Conservation (phyloP, 176 grass and related monocot species). For the Calamus simplicifolius region DNA sequence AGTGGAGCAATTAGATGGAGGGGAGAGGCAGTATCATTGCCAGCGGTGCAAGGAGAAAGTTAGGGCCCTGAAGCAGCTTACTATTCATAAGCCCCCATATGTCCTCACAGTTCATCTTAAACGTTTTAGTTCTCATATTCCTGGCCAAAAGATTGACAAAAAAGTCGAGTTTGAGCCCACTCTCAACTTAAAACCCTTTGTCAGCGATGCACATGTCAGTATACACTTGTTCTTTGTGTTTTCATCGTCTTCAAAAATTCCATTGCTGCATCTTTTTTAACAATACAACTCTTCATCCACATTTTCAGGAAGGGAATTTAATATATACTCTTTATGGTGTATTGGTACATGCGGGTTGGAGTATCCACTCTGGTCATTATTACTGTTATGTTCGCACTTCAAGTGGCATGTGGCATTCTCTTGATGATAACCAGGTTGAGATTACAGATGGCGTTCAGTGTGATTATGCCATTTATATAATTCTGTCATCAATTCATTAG, state of each 20-base stretch:
- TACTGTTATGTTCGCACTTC: slow-evolving; percentile 95
- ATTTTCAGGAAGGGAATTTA: slow-evolving; percentile 50
- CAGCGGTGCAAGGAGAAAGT: slow-evolving; percentile 91
- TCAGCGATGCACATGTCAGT: slow-evolving; percentile 78
- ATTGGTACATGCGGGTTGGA: slow-evolving; percentile 89
- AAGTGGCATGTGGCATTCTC: slow-evolving; percentile 96
- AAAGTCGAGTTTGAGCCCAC: slow-evolving; percentile 67
- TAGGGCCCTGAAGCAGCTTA: slow-evolving; percentile 72
- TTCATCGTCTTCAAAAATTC: not conserved
- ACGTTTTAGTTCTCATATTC: slow-evolving; percentile 74
- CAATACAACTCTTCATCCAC: not conserved
- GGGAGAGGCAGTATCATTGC: slow-evolving; percentile 79
- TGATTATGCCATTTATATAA: too few species aligned
- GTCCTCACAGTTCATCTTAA: slow-evolving; percentile 92
- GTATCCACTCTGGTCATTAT: slow-evolving; percentile 90
- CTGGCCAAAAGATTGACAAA: slow-evolving; percentile 88
- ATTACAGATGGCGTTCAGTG: not conserved
- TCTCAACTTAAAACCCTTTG: slow-evolving; percentile 79
- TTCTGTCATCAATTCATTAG: too few species aligned
- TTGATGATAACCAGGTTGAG: slow-evolving; percentile 94
- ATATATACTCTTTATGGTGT: slow-evolving; percentile 96
- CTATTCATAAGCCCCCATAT: slow-evolving; percentile 71
- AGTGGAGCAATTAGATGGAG: slow-evolving; percentile 73
- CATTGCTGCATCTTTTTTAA: not conserved
- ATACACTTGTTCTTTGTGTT: slow-evolving; percentile 5